Evolutionary conservation across 306 rosid species (phyloP), one percentile per base, ranked within the genome.

Genomic region (Fragaria iinumae): DNA sequence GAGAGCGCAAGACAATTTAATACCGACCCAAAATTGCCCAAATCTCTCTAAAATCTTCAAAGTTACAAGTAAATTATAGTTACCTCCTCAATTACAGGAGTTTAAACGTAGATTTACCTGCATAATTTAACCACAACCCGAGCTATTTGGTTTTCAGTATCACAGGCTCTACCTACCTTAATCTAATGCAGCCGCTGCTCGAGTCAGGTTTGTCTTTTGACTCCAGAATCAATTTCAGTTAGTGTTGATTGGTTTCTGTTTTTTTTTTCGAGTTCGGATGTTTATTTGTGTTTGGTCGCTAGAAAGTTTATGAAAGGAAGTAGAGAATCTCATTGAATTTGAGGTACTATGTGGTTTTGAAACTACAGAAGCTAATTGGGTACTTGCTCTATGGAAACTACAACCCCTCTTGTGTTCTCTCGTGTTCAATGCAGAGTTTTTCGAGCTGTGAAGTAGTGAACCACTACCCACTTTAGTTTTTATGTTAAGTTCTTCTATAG

Each of bases 181-280:
- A 13, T 29, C 67, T 27, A 7, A 55, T 59, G 68, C 77, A 73
- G 53, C 77, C 55, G 9, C 56, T 73, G 53, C 77, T 73, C 3
- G 6, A 73, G n/a, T 21, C 68, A 41, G 77, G 77, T 73, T 43
- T n/a, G 56, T 14, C 68, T 57, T 21, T 38, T 50, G 17, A 43
- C 23, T 25, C 32, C 6, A 10, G 12, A 39, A 39, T 17, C 41
- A 43, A 5, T 60, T 60, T 11, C 18, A 7, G 5, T 44, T 32
- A 32, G 23, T 6, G 3, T n/a, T 68, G 0, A 4, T 11, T 69
- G 34, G 47, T 14, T 36, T 14, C 0, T 3, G 3, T 32, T 32
- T 4, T 73, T 8, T 8, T 1, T 3, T 10, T 13, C 2, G 6
- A 14, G 5, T 56, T 21, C 47, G 13, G 55, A 25, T 21, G 23